These are phyloP conservation scores for Baudoinia panamericana DNA, from an alignment of 495 filamentous ascomycete genomes.

Conservation along the genomic window DNA sequence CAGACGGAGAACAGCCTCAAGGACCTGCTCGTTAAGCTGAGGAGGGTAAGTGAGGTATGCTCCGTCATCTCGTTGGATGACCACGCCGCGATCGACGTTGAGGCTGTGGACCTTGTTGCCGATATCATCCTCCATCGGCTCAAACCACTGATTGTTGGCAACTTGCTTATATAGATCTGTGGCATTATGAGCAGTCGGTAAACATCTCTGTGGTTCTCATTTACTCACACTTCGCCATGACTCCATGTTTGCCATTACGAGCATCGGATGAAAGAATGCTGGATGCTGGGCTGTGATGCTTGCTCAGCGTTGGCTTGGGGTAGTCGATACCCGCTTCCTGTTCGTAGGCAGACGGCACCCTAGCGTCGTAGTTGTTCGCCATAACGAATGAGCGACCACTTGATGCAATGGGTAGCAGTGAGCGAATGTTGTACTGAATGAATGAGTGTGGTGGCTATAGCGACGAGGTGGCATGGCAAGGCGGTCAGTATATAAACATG, in stretches of 20 bases:
- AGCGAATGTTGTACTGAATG: too few species aligned
- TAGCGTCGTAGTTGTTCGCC: too few species aligned
- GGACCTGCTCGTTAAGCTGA: neutral
- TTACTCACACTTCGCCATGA: constrained; percentile 1
- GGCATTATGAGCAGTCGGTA: neutral
- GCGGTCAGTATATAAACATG: too few species aligned
- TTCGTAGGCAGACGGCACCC: too few species aligned
- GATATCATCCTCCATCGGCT: constrained; percentile 1
- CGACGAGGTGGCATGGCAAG: too few species aligned
- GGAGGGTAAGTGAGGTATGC: neutral
- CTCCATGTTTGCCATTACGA: neutral
- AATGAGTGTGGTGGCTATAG: too few species aligned
- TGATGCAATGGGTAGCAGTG: too few species aligned
- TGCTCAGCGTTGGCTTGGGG: too few species aligned
- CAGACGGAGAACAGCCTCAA: neutral
- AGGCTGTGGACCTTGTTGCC: neutral
- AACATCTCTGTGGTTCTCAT: neutral
- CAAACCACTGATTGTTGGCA: neutral
- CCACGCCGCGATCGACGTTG: neutral
- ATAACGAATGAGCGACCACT: too few species aligned
- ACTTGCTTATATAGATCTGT: constrained; percentile 1
- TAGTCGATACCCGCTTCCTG: too few species aligned
- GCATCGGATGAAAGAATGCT: neutral
- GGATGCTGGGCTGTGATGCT: neutral
- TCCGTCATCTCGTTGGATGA: neutral